Percentiles rank a stretch among this genome's conserved stretches.
Conservation (phyloP, 2,329 filamentous ascomycete genomes). For the Falciphora oryzae region DNA sequence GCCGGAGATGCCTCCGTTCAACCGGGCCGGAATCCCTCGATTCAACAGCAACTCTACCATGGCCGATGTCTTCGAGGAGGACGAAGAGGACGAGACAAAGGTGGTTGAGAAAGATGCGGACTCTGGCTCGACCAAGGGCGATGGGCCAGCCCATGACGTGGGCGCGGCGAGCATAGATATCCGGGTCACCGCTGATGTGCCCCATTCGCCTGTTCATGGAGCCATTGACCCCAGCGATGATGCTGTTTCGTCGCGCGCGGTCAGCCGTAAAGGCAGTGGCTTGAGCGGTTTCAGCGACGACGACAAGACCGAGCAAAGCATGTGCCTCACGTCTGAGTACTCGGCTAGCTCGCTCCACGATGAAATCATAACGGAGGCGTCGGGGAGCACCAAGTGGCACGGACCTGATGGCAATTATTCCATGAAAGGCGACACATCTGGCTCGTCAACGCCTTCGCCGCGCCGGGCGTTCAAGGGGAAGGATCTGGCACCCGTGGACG, state of each 20-base stretch:
- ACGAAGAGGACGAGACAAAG: conserved; percentile 56
- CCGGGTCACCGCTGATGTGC: conserved; percentile 15
- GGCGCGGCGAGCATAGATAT: conserved; percentile 17
- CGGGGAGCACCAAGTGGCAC: conserved; percentile 27
- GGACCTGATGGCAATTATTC: conserved; percentile 14
- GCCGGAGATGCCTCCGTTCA: conserved; percentile 72
- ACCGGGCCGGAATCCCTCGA: conserved; percentile 54
- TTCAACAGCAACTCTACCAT: conserved; percentile 67
- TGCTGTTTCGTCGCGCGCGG: conserved; percentile 17
- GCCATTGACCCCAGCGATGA: conserved; percentile 14
- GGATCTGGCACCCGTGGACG: conserved; percentile 46
- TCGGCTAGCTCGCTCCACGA: conserved; percentile 47
- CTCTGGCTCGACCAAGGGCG: neutral
- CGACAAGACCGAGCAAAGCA: conserved; percentile 28
- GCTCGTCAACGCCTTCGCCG: conserved; percentile 40
- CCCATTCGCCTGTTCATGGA: conserved; percentile 5
- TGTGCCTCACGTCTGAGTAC: conserved; percentile 40
- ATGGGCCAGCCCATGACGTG: neutral
- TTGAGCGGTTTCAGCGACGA: conserved; percentile 40
- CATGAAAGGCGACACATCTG: conserved; percentile 28
- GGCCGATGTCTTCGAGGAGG: conserved; percentile 84
- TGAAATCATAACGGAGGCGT: conserved; percentile 44
- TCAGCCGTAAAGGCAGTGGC: conserved; percentile 41
- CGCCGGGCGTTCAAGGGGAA: conserved; percentile 34
- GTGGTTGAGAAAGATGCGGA: conserved; percentile 6